Evolutionary conservation across 2,329 filamentous ascomycete genomes (phyloP).

Genomic region (Colletotrichum karsti): DNA sequence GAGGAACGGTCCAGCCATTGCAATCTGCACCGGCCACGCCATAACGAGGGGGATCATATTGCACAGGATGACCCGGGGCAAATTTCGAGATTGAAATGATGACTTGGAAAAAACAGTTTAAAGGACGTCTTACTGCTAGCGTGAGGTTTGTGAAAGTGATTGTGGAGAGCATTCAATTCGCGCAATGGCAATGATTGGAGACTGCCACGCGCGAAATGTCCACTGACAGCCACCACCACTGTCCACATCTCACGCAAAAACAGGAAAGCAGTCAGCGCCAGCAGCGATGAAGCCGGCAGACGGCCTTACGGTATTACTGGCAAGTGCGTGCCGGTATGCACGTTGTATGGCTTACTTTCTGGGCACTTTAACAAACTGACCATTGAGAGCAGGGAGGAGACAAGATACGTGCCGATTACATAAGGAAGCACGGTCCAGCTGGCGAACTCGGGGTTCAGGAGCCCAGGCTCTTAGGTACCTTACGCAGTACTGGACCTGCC

Average conservation of each 20-base stretch:
- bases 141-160: background rate
- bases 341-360: constrained; percentile 5
- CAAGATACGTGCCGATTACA: background rate
- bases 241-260: no score
- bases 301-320: no score
- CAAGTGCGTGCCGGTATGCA: background rate
- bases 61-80: constrained; percentile 3
- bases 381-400: background rate
- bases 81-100: background rate
- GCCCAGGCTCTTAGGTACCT: background rate
- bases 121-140: no score
- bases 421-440: background rate
- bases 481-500: no score
- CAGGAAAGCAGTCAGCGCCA: background rate
- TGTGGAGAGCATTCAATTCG: constrained; percentile 1
- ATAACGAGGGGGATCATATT: background rate
- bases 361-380: background rate
- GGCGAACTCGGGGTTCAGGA: background rate
- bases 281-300: background rate
- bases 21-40: background rate
- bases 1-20: background rate
- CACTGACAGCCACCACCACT: background rate
- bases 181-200: background rate
- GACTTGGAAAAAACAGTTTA: no score
- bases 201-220: background rate